Evolutionary conservation across 179 eudicot species (phyloP).

Genomic region (Spinacia oleracea): DNA sequence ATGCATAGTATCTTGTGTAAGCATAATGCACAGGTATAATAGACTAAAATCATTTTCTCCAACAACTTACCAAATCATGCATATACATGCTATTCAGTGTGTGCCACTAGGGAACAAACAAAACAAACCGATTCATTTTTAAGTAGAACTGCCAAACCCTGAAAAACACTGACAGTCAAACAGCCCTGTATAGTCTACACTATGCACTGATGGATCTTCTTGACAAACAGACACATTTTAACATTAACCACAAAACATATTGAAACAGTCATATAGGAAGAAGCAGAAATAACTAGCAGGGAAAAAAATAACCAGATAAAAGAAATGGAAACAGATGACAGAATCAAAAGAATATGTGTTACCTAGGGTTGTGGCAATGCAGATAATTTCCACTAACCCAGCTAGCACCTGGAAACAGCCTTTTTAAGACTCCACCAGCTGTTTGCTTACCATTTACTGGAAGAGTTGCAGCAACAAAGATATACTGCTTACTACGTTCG

Average conservation of each 20-base stretch:
- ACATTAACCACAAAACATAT: background rate
- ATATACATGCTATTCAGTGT: background rate
- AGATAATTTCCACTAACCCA: slow-evolving; percentile 91
- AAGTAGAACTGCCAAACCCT: background rate
- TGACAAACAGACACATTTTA: background rate
- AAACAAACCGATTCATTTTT: background rate
- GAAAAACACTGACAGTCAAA: background rate
- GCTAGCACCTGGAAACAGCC: slow-evolving; percentile 78
- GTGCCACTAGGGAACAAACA: background rate
- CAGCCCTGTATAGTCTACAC: background rate
- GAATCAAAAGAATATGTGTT: slow-evolving; percentile 14
- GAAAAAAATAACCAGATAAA: slow-evolving; percentile 6
- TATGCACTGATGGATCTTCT: background rate
- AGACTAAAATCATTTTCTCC: background rate
- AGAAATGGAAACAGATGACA: background rate
- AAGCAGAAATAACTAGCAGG: background rate
- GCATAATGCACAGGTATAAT: background rate
- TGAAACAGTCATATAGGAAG: background rate
- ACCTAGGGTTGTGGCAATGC: slow-evolving; percentile 93
- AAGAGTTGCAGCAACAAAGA: slow-evolving; percentile 96
- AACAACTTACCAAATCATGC: background rate
- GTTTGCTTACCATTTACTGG: slow-evolving; percentile 88
- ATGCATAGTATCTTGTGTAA: background rate
- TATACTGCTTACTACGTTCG: slow-evolving; percentile 83
- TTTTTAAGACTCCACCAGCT: slow-evolving; percentile 83